Conservation (phyloP, 495 filamentous ascomycete species). For the Halenospora varia region DNA sequence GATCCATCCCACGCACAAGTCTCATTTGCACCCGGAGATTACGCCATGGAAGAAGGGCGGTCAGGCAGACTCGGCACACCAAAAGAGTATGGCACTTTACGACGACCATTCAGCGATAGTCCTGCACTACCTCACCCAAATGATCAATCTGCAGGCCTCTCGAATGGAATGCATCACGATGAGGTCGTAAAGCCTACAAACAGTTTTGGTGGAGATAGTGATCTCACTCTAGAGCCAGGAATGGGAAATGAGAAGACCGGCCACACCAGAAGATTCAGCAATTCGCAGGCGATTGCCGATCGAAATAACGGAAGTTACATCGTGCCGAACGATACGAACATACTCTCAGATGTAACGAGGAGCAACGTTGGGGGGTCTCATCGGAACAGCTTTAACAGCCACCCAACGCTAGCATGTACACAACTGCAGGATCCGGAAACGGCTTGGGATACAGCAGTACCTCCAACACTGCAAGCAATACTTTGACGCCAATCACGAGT, state of each 20-base stretch:
- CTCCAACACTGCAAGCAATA: not conserved
- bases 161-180: slow-evolving; percentile 7
- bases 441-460: not conserved
- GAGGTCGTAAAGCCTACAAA: not conserved
- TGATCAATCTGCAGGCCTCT: slow-evolving; percentile 14
- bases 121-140: slow-evolving; percentile 12
- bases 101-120: slow-evolving; percentile 7
- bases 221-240: not conserved
- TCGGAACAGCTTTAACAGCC: no score
- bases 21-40: slow-evolving; percentile 15
- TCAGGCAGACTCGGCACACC: not conserved
- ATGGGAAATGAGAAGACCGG: not conserved
- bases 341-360: not conserved
- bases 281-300: not conserved
- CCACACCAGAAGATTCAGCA: not conserved
- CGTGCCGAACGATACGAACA: not conserved
- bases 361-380: not conserved
- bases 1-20: not conserved
- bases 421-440: not conserved
- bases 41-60: not conserved
- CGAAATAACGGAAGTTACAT: not conserved
- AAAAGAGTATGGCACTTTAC: slow-evolving; percentile 9
- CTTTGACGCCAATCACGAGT: not conserved
- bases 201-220: not conserved
- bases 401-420: no score